Conservation (phyloP, 495 filamentous ascomycete genomes). For the Sordaria brevicollis region DNA sequence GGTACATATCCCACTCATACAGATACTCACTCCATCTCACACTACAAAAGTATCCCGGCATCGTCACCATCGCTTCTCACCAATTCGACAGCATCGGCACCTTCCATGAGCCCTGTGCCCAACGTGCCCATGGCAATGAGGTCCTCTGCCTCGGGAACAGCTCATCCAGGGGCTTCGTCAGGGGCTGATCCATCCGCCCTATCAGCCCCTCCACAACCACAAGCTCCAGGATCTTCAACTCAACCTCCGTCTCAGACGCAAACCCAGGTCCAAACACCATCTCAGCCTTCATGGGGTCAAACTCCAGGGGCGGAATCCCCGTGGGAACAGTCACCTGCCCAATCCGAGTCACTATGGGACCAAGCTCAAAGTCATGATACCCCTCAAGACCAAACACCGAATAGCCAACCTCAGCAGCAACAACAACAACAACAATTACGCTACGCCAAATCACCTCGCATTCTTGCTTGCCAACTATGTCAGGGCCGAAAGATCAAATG, state of each 20-base stretch:
- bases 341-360: neutral
- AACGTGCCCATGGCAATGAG: neutral
- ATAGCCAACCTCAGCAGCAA: neutral
- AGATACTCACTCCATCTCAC: neutral
- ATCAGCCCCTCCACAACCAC: neutral
- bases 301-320: neutral
- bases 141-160: neutral
- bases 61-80: neutral
- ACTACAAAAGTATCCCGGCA: neutral
- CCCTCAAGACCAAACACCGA: neutral
- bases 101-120: neutral
- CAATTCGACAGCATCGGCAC: neutral
- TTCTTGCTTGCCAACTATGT: constrained; percentile 38
- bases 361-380: neutral
- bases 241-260: neutral
- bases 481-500: constrained; percentile 62
- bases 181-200: neutral
- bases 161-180: neutral
- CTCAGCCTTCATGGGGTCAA: neutral
- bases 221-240: neutral
- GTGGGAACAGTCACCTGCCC: neutral
- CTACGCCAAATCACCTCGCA: constrained; percentile 18
- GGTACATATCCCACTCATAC: neutral
- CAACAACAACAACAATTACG: neutral
- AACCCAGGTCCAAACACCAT: neutral